Evolutionary conservation across 768 basidiomycete species (phyloP).

Genomic region (Russula earlei): DNA sequence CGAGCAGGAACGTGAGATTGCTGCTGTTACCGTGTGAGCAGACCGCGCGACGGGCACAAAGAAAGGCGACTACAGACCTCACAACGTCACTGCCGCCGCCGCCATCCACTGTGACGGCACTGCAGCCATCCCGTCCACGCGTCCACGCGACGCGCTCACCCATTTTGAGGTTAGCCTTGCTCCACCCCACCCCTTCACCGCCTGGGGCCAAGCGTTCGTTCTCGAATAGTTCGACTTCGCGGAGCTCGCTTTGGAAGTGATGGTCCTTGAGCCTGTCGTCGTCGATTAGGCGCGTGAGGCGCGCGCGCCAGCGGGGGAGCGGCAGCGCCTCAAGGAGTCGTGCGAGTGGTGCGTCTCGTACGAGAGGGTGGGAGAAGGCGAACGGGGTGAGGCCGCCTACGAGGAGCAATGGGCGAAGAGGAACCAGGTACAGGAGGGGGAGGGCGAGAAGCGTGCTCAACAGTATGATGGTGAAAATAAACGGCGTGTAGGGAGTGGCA

Average conservation of each 20-base stretch:
- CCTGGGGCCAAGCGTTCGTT: constrained; percentile 58
- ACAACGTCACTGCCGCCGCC: constrained; percentile 44
- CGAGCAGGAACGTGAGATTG: constrained; percentile 72
- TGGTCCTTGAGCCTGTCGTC: constrained; percentile 55
- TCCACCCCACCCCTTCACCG: constrained; percentile 28
- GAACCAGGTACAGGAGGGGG: constrained; percentile 27
- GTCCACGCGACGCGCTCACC: constrained; percentile 61
- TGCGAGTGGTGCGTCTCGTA: constrained; percentile 25
- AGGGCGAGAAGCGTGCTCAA: constrained; percentile 39
- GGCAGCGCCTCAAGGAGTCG: constrained; percentile 24
- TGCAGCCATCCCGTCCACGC: constrained; percentile 62
- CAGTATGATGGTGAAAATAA: constrained; percentile 42
- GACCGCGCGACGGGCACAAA: not conserved
- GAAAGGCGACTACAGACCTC: constrained; percentile 40
- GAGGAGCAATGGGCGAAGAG: constrained; percentile 39
- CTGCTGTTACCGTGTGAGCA: constrained; percentile 39
- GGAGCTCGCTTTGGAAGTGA: constrained; percentile 55
- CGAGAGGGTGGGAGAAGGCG: constrained; percentile 42
- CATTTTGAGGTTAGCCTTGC: constrained; percentile 29
- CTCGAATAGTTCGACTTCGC: constrained; percentile 70
- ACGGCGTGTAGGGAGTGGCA: constrained; percentile 41
- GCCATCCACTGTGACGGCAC: constrained; percentile 37
- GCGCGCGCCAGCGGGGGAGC: constrained; percentile 16
- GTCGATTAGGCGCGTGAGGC: constrained; percentile 37
- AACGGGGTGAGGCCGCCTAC: constrained; percentile 43